Evolutionary conservation across 768 basidiomycete species (phyloP).

Genomic region (Macrolepiota albuminosa): DNA sequence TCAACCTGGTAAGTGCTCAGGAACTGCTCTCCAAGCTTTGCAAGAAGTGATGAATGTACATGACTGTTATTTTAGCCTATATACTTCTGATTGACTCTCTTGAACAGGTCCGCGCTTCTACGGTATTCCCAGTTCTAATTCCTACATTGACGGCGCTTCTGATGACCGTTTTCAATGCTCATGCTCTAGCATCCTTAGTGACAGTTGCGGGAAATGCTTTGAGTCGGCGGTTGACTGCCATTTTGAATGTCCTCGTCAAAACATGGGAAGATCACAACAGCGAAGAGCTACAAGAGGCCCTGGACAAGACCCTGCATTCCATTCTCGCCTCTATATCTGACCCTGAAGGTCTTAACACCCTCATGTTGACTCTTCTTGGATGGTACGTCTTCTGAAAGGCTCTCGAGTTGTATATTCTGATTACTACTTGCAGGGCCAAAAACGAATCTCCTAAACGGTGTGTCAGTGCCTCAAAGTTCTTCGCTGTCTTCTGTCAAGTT

Average conservation of each 20-base stretch:
- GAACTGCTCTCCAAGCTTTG: conserved; percentile 89
- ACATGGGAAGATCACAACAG: conserved; percentile 66
- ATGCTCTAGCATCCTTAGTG: conserved; percentile 85
- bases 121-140: conserved; percentile 95
- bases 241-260: conserved; percentile 76
- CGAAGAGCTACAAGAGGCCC: conserved; percentile 64
- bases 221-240: conserved; percentile 74
- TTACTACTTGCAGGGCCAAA: conserved; percentile 61
- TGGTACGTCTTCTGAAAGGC: conserved; percentile 52
- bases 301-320: conserved; percentile 71
- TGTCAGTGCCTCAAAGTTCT: conserved; percentile 73
- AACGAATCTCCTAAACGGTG: conserved; percentile 65
- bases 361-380: conserved; percentile 85
- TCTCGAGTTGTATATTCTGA: neutral
- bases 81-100: conserved; percentile 2
- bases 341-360: conserved; percentile 80
- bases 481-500: conserved; percentile 79
- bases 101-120: conserved; percentile 79
- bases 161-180: conserved; percentile 93
- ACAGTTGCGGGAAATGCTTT: conserved; percentile 91
- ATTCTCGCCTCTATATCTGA: conserved; percentile 79
- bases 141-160: conserved; percentile 88
- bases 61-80: conserved; percentile 4
- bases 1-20: conserved; percentile 90
- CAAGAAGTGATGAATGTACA: conserved; percentile 91